Conservation (phyloP, 768 basidiomycete genomes). For the Strobilomyces echinocephalus region DNA sequence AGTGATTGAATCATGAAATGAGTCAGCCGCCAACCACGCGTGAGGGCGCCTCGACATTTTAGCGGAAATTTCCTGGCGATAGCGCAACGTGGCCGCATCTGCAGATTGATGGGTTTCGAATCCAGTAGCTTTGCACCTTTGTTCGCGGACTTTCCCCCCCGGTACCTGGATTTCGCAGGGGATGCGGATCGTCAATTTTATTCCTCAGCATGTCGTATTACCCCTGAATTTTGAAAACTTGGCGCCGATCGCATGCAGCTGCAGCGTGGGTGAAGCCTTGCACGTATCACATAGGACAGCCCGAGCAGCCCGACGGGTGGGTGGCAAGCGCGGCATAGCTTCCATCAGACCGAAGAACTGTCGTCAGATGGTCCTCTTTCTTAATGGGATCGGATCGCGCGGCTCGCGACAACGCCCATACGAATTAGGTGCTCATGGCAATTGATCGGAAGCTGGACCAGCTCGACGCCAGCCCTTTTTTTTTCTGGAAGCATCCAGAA, state of each 20-base stretch:
- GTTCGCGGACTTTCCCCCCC: conserved; percentile 9
- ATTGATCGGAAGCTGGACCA: not conserved
- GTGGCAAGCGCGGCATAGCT: not conserved
- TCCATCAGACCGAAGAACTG: conserved; percentile 2
- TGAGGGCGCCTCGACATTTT: not conserved
- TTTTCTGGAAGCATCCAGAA: not conserved
- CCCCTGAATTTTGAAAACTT: not conserved
- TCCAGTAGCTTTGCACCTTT: not conserved
- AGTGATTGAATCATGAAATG: not conserved
- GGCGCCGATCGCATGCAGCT: conserved; percentile 1
- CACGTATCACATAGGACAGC: not conserved
- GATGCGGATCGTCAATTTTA: conserved; percentile 16
- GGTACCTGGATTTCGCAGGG: not conserved
- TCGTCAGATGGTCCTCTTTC: not conserved
- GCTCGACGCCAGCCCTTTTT: not conserved
- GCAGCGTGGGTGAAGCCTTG: not conserved
- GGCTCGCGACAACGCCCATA: not conserved
- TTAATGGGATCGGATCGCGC: conserved; percentile 13
- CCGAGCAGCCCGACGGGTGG: not conserved
- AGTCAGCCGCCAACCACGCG: not conserved
- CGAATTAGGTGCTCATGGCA: not conserved
- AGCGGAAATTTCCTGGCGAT: not conserved
- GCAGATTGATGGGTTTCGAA: not conserved
- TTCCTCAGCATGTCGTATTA: not conserved
- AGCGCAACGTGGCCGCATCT: not conserved